phyloP scores from a whole-genome alignment of 2,329 filamentous ascomycete species.

The Curvularia hawaiiensis region DNA sequence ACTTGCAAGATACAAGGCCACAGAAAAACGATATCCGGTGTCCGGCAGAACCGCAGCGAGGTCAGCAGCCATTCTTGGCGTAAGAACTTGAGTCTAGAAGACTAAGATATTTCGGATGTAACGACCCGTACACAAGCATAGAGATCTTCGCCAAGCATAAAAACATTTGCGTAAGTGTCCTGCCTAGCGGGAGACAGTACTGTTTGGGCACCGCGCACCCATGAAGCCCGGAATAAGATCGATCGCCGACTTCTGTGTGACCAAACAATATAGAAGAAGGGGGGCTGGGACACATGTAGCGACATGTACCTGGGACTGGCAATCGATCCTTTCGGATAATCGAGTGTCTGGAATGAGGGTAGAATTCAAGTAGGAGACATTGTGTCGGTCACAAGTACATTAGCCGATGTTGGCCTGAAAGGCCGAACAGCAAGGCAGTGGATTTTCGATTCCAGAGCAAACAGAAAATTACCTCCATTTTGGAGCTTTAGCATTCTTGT shows the following conservation, averaged over 20 bases:
- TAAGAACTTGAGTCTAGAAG: neutral
- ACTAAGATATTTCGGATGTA: neutral
- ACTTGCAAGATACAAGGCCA: no score
- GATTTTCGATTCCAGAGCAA: neutral
- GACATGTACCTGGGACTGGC: no score
- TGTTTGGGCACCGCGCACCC: neutral
- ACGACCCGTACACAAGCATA: no score
- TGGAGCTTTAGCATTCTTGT: neutral
- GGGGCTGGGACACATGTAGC: no score
- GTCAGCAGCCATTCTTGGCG: neutral
- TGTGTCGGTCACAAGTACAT: neutral
- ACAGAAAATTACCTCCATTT: neutral
- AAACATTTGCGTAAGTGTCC: neutral
- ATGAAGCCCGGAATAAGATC: neutral
- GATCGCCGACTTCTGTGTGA: neutral
- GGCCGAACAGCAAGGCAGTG: neutral
- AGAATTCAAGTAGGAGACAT: neutral
- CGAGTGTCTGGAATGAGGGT: neutral
- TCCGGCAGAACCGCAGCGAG: neutral
- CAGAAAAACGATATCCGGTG: neutral
- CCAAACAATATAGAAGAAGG: neutral
- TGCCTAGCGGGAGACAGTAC: neutral
- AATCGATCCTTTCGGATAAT: neutral
- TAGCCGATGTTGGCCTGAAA: neutral
- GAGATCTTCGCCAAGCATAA: neutral